A percentile compares a stretch with the other conserved stretches of the same genome.
phyloP scores from a whole-genome alignment of 306 rosid genomes.

The Quercus engelmannii region DNA sequence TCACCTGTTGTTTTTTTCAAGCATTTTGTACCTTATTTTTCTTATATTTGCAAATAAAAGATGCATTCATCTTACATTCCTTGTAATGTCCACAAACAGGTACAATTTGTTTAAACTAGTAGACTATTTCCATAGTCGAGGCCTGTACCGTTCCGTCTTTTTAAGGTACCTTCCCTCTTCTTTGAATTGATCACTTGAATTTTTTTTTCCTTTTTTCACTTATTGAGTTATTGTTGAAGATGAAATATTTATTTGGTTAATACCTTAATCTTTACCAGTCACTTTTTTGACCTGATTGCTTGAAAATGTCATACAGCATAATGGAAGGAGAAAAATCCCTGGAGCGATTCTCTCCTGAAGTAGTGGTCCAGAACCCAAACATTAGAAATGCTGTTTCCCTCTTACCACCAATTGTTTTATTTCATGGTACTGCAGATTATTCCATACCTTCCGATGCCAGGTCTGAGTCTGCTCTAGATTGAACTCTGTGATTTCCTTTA shows the following conservation, averaged over 20 bases:
- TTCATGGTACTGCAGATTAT: slow-evolving; percentile 92
- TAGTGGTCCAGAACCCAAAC: slow-evolving; percentile 68
- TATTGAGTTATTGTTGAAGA: background rate
- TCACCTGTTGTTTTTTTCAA: slow-evolving; percentile 12
- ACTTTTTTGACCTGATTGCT: slow-evolving; percentile 18
- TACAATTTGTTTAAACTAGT: slow-evolving; percentile 68
- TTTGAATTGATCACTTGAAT: background rate
- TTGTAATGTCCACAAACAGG: slow-evolving; percentile 50
- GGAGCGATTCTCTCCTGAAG: slow-evolving; percentile 79
- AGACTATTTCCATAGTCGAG: slow-evolving; percentile 78
- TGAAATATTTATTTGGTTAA: slow-evolving; percentile 2
- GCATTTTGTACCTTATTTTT: background rate
- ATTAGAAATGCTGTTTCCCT: slow-evolving; percentile 59
- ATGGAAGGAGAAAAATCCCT: slow-evolving; percentile 94
- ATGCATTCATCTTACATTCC: slow-evolving; percentile 8
- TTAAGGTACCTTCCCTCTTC: slow-evolving; percentile 39
- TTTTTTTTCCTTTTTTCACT: background rate
- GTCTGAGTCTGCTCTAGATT: slow-evolving; percentile 34
- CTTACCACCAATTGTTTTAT: slow-evolving; percentile 63
- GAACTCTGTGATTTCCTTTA: slow-evolving; percentile 10
- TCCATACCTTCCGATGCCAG: slow-evolving; percentile 88
- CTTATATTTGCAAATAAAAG: background rate
- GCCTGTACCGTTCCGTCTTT: slow-evolving; percentile 81
- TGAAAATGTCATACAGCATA: slow-evolving; percentile 55
- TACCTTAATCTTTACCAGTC: slow-evolving; percentile 13